These are phyloP conservation scores for Hymenoscyphus albidus DNA, from an alignment of 2,329 filamentous ascomycete genomes.

Conservation along the genomic window DNA sequence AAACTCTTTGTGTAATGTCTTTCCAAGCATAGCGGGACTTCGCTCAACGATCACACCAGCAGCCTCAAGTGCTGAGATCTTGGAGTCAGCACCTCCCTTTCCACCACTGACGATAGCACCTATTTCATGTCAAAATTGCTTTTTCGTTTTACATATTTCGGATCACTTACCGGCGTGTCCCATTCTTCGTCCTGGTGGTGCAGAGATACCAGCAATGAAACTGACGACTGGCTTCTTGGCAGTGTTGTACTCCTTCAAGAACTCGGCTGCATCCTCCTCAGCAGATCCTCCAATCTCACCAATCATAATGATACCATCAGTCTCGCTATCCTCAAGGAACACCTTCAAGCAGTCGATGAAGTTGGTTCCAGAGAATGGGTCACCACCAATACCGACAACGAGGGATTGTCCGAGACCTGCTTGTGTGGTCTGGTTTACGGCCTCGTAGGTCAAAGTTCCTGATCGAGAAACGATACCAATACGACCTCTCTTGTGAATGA, in stretches of 20 bases:
- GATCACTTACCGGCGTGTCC: constrained; percentile 74
- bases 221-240: constrained; percentile 92
- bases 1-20: constrained; percentile 92
- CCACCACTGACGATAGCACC: constrained; percentile 92
- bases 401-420: constrained; percentile 95
- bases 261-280: constrained; percentile 97
- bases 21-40: constrained; percentile 86
- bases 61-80: constrained; percentile 90
- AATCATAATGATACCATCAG: constrained; percentile 99
- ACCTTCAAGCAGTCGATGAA: constrained; percentile 99
- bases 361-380: constrained; percentile 98
- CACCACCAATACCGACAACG: constrained; percentile 95
- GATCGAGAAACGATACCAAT: constrained; percentile 98
- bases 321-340: constrained; percentile 93
- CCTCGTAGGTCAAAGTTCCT: constrained; percentile 97
- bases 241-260: constrained; percentile 87
- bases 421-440: constrained; percentile 98
- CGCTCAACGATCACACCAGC: constrained; percentile 96
- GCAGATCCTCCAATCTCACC: constrained; percentile 97
- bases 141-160: not conserved
- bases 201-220: constrained; percentile 98
- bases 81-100: constrained; percentile 96
- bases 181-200: constrained; percentile 94
- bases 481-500: constrained; percentile 99
- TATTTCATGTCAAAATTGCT: constrained; percentile 27